Percentiles rank a stretch among this genome's conserved stretches.
Evolutionary conservation across 1,284 basidiomycete genomes (phyloP).

Genomic region (Lentinula novae-zelandiae): DNA sequence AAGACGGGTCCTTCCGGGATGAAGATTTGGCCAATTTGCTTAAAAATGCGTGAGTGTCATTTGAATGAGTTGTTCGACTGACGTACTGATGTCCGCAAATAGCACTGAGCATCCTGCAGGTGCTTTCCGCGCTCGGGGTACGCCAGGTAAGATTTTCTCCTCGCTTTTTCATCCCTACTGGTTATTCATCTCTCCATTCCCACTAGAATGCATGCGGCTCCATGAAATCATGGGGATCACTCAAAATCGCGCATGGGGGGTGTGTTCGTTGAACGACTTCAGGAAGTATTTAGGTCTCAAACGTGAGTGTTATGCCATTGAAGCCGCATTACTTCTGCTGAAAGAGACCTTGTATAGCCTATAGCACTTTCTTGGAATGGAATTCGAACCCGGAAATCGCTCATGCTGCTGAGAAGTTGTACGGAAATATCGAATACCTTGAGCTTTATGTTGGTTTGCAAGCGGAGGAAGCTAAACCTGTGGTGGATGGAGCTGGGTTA

Average conservation of each 20-base stretch:
- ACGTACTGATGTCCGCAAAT: neutral
- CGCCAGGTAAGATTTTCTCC: slow-evolving; percentile 42
- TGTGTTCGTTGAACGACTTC: slow-evolving; percentile 66
- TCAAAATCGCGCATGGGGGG: slow-evolving; percentile 75
- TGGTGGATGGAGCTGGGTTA: slow-evolving; percentile 75
- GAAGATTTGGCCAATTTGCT: slow-evolving; percentile 66
- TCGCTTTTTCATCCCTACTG: neutral
- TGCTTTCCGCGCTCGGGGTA: slow-evolving; percentile 76
- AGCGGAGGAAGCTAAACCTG: slow-evolving; percentile 70
- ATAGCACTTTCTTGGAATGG: slow-evolving; percentile 76
- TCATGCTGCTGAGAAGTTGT: slow-evolving; percentile 71
- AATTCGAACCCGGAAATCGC: slow-evolving; percentile 74
- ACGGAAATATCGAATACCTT: slow-evolving; percentile 72
- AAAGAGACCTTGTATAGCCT: slow-evolving; percentile 34
- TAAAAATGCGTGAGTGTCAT: slow-evolving; percentile 54
- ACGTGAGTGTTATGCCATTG: slow-evolving; percentile 35
- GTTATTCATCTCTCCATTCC: neutral
- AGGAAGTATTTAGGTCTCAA: slow-evolving; percentile 76
- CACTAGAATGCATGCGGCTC: slow-evolving; percentile 55
- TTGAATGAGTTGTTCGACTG: neutral
- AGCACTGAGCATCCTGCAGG: slow-evolving; percentile 74
- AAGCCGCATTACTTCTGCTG: neutral
- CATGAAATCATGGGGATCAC: slow-evolving; percentile 84
- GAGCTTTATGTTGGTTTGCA: slow-evolving; percentile 80
- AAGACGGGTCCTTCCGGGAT: slow-evolving; percentile 65